Evolutionary conservation across 2,329 filamentous ascomycete species (phyloP), one percentile per base, ranked within the genome.

Genomic region (Lasiodiplodia sp.): DNA sequence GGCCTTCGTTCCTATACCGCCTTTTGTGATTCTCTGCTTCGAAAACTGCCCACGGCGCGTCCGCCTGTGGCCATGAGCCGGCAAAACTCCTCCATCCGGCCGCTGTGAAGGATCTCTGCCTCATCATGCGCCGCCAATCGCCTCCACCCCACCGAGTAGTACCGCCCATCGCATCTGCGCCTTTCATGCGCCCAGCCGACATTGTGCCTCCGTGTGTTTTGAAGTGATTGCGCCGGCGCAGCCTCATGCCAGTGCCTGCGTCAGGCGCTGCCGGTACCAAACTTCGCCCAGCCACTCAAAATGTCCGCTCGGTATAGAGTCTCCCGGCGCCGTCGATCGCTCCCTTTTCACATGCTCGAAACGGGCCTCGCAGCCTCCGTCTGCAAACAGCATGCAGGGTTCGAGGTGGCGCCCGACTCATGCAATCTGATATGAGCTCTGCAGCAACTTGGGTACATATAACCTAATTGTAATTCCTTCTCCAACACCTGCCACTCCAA

Each of bases 111-210:
- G 28, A 64, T 52, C 14, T 31, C 47, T 52, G 60, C 60, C 18
- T 64, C 47, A 64, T 64, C 60, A 64, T 64, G 60, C 60, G 60
- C 47, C 60, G 60, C 60, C 58, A 44, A 63, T 49, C 58, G 8
- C 58, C 44, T 34, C 25, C 44, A 25, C 34, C 58, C 37, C 40
- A 5, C 31, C 31, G 47, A 38, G 47, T n/a, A 23, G 28, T 49
- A n/a, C 12, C 16, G 18, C 14, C 23, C 18, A 34, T 12, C 47
- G 40, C 31, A 11, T 31, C 34, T 40, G 58, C 57, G 57, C 37
- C 28, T 44, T 47, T 64, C 40, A 52, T 64, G 60, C 60, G 60
- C 47, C 60, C 60, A 64, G 60, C 60, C 60, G 47, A 38, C n/a
- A 49, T 64, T 51, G 60, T 3, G 12, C 44, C 60, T 25, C 44